Base-by-base conservation (phyloP, 2,329 filamentous ascomycete genomes). In the Coniochaeta sp. region DNA sequence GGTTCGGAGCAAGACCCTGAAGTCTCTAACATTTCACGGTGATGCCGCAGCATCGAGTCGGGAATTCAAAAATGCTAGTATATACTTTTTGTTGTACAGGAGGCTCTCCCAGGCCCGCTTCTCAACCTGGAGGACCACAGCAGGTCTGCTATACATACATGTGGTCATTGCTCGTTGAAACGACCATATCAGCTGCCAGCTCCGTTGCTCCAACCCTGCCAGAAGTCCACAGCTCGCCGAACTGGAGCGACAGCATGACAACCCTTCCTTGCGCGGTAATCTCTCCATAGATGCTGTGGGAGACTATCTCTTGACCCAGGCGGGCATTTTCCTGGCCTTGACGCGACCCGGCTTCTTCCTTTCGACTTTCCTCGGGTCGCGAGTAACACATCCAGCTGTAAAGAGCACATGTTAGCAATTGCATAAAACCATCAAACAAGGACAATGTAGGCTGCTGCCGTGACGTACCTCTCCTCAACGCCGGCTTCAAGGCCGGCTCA, bases 291-390 rank as follows among this genome's bases (percentile, higher is more conserved):
- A 38, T 8, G 20, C 3, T 24, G 45, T 22, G 27, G 50, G 4
- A n/a, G 48, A 56, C 58, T 77, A 83, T 73, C 80, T 74, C 83
- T 96, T 97, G 79, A 97, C 91, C 94, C 95, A 99, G 63, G 94
- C 82, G 55, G 92, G 92, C 83, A 87, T 95, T 84, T 99, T 99
- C 73, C 94, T 88, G 53, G 94, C 92, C 81, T 99, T 99, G 74
- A 95, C 72, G 65, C 90, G 89, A 61, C 94, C 95, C 52, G 90
- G 83, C 82, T 99, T 97, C 85, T 99, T 99, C 69, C 94, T 92
- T 75, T 99, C 94, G 60, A 99, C 95, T 64, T 79, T 85, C 74
- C 92, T 90, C 53, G 86, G 82, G 74, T 99, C 92, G 65, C 92
- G 87, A 50, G 91, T 95, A 57, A 99, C 82, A 69, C 87, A 91